Conservation (phyloP, 306 rosid species). For the Vachellia pachyceras region DNA sequence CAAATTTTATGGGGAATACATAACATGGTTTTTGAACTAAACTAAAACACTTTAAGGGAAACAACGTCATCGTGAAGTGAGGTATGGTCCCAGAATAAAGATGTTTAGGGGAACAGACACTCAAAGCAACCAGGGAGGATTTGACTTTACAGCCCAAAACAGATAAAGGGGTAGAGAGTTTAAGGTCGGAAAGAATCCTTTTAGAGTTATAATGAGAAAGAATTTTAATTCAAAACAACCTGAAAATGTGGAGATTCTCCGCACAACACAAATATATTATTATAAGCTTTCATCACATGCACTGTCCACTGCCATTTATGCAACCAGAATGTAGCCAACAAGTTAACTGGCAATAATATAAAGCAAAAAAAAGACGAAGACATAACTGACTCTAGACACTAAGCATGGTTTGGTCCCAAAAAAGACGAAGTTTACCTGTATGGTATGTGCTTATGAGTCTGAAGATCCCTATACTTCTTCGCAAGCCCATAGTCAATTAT, state of each 20-base stretch:
- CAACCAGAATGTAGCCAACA: background rate
- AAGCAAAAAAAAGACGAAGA: background rate
- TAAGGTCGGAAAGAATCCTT: conserved; percentile 3
- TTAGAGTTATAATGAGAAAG: background rate
- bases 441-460: conserved; percentile 94
- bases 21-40: conserved; percentile 6
- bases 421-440: conserved; percentile 69
- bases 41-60: conserved; percentile 24
- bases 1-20: background rate
- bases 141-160: background rate
- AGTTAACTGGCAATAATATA: background rate
- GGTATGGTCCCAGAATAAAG: conserved; percentile 9
- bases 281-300: background rate
- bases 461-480: conserved; percentile 96
- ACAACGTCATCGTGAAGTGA: background rate
- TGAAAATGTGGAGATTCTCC: background rate
- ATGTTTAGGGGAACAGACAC: conserved; percentile 8
- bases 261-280: background rate
- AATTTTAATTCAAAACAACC: background rate
- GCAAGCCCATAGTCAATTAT: conserved; percentile 96
- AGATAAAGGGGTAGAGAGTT: too few species aligned
- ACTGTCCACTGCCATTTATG: background rate
- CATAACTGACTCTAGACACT: background rate
- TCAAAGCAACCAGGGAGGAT: background rate
- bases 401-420: background rate